A percentile compares a stretch with the other conserved stretches of the same genome.
Conservation (phyloP, 2,329 filamentous ascomycete genomes). For the Celoporthe dispersa region DNA sequence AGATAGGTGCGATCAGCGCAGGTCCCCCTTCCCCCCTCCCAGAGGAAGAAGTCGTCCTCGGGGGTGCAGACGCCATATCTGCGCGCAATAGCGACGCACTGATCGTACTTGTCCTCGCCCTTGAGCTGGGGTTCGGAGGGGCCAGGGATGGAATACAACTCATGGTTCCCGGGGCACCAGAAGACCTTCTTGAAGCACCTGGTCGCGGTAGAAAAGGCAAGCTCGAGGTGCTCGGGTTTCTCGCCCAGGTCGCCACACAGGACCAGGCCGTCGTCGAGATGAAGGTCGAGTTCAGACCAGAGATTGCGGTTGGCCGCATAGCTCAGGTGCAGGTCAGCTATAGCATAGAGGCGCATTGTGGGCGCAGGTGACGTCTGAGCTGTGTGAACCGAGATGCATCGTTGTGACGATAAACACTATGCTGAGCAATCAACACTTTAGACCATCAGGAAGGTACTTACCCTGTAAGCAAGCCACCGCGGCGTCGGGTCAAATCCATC, state of each 20-base stretch:
- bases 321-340: slow-evolving; percentile 44
- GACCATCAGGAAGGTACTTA: background rate
- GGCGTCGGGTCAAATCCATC: background rate
- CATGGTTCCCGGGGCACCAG: slow-evolving; percentile 63
- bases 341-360: slow-evolving; percentile 40
- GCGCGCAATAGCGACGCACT: slow-evolving; percentile 57
- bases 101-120: slow-evolving; percentile 58
- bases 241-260: slow-evolving; percentile 45
- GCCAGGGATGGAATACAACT: slow-evolving; percentile 56
- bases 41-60: slow-evolving; percentile 58
- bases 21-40: slow-evolving; percentile 56
- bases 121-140: slow-evolving; percentile 40
- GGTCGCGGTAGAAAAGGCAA: slow-evolving; percentile 40
- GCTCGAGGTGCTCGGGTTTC: slow-evolving; percentile 40
- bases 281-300: slow-evolving; percentile 37
- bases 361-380: background rate
- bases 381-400: background rate
- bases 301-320: slow-evolving; percentile 40
- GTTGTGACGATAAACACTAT: background rate
- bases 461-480: background rate
- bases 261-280: slow-evolving; percentile 43
- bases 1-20: slow-evolving; percentile 57
- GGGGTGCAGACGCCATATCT: slow-evolving; percentile 58
- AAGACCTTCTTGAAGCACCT: slow-evolving; percentile 47
- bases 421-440: background rate